Base-by-base conservation (phyloP, 1,139 yeast species). In the Scheffersomyces segobiensis region DNA sequence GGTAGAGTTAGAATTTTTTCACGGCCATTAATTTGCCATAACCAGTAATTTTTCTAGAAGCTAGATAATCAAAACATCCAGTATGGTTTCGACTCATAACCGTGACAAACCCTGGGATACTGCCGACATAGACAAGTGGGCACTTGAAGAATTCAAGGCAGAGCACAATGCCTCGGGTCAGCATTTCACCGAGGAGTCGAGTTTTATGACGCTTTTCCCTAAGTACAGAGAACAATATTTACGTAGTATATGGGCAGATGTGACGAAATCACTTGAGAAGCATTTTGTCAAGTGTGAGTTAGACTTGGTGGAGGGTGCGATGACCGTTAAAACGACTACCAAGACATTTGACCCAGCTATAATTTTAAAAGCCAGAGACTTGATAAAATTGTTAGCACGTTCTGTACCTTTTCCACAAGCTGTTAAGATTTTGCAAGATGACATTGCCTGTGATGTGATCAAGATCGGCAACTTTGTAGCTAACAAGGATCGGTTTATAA, bases 61-160 rank as follows among this genome's bases (percentile, higher is more conserved):
- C 42, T 14, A 32, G 17, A 10, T 4, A 12, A 32, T 10, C 12
- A 10, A 4, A 7, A 12, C 42, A 32, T 14, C 42, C 53, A 71
- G 59, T 52, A 93, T 95, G 98, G 93, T 90, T 46, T 92, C 97
- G 3, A 90, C 96, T 58, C 95, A 93, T 74, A 91, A 93, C 73
- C 89, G 87, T 71, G 98, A 93, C 68, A 95, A 95, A 75, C 98
- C 98, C 57, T 93, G 99, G 98, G 98, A 95, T 71, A 93, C 97
- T 17, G 92, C 91, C 32, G 98, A 93, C 67, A 88, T 95, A 62
- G 97, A 95, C 71, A 93, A 95, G 73, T 95, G 99, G 99, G 80
- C 84, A 63, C 81, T 88, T 52, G 97, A 93, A 49, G 96, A 93
- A 62, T 95, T 95, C 79, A 89, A 84, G 66, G 93, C 93, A 1